Conservation (phyloP, 2,329 filamentous ascomycete species). For the Fusarium nisikadoi region DNA sequence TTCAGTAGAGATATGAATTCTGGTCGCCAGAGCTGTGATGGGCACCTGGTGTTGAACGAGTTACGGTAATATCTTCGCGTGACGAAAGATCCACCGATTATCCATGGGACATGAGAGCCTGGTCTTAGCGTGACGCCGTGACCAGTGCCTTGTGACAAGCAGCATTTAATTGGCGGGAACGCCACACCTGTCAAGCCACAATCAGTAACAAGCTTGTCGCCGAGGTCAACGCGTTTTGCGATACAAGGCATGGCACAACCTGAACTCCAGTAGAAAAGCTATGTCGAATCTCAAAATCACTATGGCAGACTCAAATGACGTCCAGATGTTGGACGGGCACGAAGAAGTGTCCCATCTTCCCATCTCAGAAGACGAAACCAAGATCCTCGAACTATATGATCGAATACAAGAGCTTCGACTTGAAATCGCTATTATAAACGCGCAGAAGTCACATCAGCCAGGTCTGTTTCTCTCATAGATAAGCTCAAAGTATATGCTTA, state of each 20-base stretch:
- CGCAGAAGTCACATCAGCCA: slow-evolving; percentile 53
- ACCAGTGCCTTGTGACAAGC: slow-evolving; percentile 48
- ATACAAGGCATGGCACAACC: not conserved
- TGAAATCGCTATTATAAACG: slow-evolving; percentile 74
- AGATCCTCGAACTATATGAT: slow-evolving; percentile 76
- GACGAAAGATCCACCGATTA: slow-evolving; percentile 37
- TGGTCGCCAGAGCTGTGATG: slow-evolving; percentile 22
- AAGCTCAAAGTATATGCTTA: slow-evolving; percentile 19
- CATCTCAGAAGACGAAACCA: slow-evolving; percentile 73
- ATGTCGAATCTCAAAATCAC: not conserved
- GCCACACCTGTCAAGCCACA: slow-evolving; percentile 38
- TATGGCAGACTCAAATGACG: slow-evolving; percentile 47
- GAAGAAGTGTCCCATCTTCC: slow-evolving; percentile 57
- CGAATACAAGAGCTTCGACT: slow-evolving; percentile 76
- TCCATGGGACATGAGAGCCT: slow-evolving; percentile 37
- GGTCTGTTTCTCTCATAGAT: slow-evolving; percentile 43
- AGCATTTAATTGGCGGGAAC: slow-evolving; percentile 27
- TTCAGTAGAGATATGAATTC: slow-evolving; percentile 23
- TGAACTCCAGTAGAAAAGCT: not conserved
- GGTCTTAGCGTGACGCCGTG: slow-evolving; percentile 49
- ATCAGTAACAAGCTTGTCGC: not conserved
- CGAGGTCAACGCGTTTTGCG: slow-evolving; percentile 18
- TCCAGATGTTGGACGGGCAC: slow-evolving; percentile 41
- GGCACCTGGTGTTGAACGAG: slow-evolving; percentile 22
- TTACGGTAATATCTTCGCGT: slow-evolving; percentile 40